These are phyloP conservation scores for Magnolia changhungtana DNA, from an alignment of 164 flowering plant species.

Conservation along the genomic window DNA sequence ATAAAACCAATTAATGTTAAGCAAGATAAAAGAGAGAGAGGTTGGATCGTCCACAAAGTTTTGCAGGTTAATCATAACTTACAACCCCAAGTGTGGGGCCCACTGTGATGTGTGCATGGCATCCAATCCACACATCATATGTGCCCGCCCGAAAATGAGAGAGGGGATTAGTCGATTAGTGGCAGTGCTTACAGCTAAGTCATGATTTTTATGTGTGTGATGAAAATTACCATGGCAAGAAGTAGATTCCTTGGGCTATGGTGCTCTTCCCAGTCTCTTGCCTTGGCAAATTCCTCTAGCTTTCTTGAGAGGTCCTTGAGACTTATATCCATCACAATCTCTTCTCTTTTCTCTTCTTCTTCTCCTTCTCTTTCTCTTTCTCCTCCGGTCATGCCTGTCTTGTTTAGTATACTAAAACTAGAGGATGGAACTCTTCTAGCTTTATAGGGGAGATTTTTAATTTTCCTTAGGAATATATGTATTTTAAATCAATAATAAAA, in stretches of 20 bases:
- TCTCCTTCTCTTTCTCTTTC: not conserved
- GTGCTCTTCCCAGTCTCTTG: slow-evolving; percentile 63
- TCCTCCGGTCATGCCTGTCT: slow-evolving; percentile 10
- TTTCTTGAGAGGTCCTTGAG: slow-evolving; percentile 49
- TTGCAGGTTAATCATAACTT: no score
- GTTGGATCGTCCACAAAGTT: no score
- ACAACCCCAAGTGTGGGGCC: no score
- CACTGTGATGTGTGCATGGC: no score
- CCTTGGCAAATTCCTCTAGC: slow-evolving; percentile 63
- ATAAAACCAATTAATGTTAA: no score
- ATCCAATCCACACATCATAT: no score
- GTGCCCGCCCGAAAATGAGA: no score
- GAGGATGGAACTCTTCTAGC: not conserved
- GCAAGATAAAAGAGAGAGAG: no score
- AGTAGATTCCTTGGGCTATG: slow-evolving; percentile 74
- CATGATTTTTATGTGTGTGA: not conserved
- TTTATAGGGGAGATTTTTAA: not conserved
- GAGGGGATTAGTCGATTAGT: no score
- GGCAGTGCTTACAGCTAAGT: no score
- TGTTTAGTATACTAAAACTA: not conserved
- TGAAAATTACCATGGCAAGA: slow-evolving; percentile 58
- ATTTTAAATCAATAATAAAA: not conserved
- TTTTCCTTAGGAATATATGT: not conserved
- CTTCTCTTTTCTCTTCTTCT: slow-evolving; percentile 3
- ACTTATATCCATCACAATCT: slow-evolving; percentile 28